Percentiles rank a stretch among this genome's conserved stretches.
phyloP scores from a whole-genome alignment of 2,329 filamentous ascomycete genomes.

The Talaromyces sp. region DNA sequence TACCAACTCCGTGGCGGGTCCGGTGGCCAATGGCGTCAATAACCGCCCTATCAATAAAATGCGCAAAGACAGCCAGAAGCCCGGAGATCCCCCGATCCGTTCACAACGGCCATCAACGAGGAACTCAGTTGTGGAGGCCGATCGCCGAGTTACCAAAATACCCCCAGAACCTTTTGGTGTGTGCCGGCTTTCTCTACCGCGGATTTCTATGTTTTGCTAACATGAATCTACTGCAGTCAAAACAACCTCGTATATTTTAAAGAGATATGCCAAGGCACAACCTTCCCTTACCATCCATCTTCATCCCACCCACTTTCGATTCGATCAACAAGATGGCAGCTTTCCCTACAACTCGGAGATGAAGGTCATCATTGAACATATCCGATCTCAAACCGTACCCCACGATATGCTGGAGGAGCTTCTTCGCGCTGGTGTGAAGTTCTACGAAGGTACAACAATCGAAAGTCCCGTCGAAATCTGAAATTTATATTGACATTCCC shows the following conservation, averaged over 20 bases:
- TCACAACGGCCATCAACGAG: constrained; percentile 31
- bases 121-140: constrained; percentile 23
- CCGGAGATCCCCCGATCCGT: constrained; percentile 27
- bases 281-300: constrained; percentile 86
- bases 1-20: constrained; percentile 31
- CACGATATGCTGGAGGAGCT: constrained; percentile 84
- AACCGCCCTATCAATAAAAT: constrained; percentile 45
- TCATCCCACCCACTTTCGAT: constrained; percentile 78
- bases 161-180: constrained; percentile 43
- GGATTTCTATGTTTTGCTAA: constrained; percentile 15
- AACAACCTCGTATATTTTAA: constrained; percentile 72
- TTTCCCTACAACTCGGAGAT: constrained; percentile 92
- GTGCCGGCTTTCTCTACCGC: constrained; percentile 11
- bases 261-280: constrained; percentile 65
- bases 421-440: constrained; percentile 63
- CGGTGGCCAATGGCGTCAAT: constrained; percentile 41
- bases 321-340: constrained; percentile 89
- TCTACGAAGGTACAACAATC: constrained; percentile 68
- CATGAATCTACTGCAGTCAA: constrained; percentile 51
- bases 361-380: constrained; percentile 72
- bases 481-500: constrained; percentile 6
- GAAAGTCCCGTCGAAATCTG: neutral
- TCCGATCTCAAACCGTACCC: constrained; percentile 71
- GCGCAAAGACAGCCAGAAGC: constrained; percentile 52
- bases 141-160: constrained; percentile 33